These are phyloP conservation scores for Smithsoniella earleae DNA, from an alignment of 163 green algal species.

Conservation along the genomic window DNA sequence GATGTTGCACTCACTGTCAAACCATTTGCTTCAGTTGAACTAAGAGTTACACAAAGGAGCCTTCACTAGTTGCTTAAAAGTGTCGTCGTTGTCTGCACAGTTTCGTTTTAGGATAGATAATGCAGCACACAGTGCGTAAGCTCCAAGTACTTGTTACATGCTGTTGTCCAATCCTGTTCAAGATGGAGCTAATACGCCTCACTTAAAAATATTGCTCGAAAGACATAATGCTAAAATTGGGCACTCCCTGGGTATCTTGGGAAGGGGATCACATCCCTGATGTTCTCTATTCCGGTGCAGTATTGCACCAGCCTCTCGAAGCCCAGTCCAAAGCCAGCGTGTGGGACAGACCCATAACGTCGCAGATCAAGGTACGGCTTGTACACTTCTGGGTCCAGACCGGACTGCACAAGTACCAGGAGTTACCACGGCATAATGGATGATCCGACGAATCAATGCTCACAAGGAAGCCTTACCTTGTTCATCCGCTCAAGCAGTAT, in stretches of 20 bases:
- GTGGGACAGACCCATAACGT: constrained; percentile 52
- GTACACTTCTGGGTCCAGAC: constrained; percentile 37
- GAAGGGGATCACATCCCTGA: constrained; percentile 65
- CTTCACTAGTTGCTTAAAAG: too few species aligned
- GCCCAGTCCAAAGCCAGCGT: constrained; percentile 58
- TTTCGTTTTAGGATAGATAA: too few species aligned
- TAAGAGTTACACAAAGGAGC: too few species aligned
- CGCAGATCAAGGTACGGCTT: constrained; percentile 63
- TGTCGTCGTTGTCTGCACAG: too few species aligned
- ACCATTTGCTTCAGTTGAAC: too few species aligned
- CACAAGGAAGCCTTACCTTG: constrained; percentile 9
- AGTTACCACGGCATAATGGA: neutral
- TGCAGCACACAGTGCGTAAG: too few species aligned
- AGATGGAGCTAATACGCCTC: too few species aligned
- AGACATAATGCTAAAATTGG: constrained; percentile 43
- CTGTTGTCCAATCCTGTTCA: too few species aligned
- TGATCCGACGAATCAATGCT: too few species aligned
- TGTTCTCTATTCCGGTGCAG: constrained; percentile 63
- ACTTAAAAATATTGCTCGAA: too few species aligned
- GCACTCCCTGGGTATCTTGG: constrained; percentile 49
- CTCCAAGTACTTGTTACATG: too few species aligned
- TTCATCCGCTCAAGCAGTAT: constrained; percentile 38
- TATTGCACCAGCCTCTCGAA: constrained; percentile 60
- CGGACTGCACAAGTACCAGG: constrained; percentile 26
- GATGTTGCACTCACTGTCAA: too few species aligned